phyloP scores from a whole-genome alignment of 345 rosid species.

The Euphorbia tirucalli region DNA sequence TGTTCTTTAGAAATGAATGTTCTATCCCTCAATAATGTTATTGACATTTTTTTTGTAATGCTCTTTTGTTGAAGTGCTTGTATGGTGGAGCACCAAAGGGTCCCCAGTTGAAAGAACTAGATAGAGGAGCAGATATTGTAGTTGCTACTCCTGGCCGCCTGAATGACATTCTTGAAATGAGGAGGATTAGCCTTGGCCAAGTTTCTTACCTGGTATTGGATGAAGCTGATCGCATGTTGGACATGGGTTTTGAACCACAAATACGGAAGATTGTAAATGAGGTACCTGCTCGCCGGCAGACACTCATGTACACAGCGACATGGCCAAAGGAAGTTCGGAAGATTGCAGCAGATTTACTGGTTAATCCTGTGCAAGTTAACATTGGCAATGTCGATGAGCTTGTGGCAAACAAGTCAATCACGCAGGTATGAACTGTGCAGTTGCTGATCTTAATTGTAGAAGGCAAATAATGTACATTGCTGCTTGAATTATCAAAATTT shows the following conservation, averaged over 20 bases:
- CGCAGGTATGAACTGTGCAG: slow-evolving; percentile 56
- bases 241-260: slow-evolving; percentile 99
- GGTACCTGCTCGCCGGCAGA: slow-evolving; percentile 89
- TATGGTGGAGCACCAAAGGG: slow-evolving; percentile 99
- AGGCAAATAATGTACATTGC: neutral
- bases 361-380: slow-evolving; percentile 93
- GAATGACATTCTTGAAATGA: slow-evolving; percentile 98
- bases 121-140: slow-evolving; percentile 89
- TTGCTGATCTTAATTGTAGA: neutral
- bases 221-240: slow-evolving; percentile 99
- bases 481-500: neutral
- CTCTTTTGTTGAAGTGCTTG: slow-evolving; percentile 58
- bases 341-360: slow-evolving; percentile 92
- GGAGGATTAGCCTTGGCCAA: slow-evolving; percentile 79
- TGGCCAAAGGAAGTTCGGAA: slow-evolving; percentile 98
- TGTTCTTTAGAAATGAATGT: too few relatives aligned
- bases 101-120: slow-evolving; percentile 86
- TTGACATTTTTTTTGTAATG: slow-evolving; percentile 7
- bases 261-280: slow-evolving; percentile 93
- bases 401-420: slow-evolving; percentile 96
- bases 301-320: slow-evolving; percentile 97
- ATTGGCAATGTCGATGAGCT: slow-evolving; percentile 97
- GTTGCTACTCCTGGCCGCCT: slow-evolving; percentile 99
- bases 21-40: neutral
- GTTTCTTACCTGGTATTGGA: slow-evolving; percentile 92